A percentile compares a stretch with the other conserved stretches of the same genome.
These are phyloP conservation scores for Penicillium olsonii DNA, from an alignment of 2,329 filamentous ascomycete species.

Conservation along the genomic window DNA sequence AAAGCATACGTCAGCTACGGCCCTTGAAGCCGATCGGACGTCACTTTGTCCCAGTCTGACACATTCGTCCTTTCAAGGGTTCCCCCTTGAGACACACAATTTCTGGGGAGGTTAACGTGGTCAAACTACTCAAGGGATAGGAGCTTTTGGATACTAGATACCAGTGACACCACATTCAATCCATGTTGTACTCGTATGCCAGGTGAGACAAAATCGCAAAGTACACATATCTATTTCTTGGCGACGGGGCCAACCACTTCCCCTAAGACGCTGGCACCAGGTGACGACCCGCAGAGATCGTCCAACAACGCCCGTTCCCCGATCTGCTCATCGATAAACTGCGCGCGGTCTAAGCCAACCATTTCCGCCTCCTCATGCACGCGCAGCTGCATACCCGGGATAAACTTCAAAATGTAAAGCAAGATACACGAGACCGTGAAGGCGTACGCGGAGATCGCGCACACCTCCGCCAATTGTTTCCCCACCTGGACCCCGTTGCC, in stretches of 20 bases:
- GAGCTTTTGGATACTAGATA: too few relatives aligned
- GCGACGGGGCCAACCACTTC: not conserved
- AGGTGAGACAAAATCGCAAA: not conserved
- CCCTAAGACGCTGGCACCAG: slow-evolving; percentile 14
- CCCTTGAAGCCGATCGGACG: not conserved
- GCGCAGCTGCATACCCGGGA: slow-evolving; percentile 56
- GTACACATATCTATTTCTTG: not conserved
- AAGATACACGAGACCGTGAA: slow-evolving; percentile 56
- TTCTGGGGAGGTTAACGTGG: too few relatives aligned
- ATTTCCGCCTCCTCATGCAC: slow-evolving; percentile 59
- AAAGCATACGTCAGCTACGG: not conserved
- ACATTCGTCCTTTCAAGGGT: not conserved
- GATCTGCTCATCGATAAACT: slow-evolving; percentile 61
- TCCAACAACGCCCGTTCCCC: slow-evolving; percentile 50
- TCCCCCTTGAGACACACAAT: not conserved
- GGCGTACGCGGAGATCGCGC: slow-evolving; percentile 55
- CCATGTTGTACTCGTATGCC: too few relatives aligned
- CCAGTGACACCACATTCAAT: too few relatives aligned
- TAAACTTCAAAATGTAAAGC: slow-evolving; percentile 55
- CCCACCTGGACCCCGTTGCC: slow-evolving; percentile 58
- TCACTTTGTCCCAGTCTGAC: not conserved
- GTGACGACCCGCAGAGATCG: slow-evolving; percentile 12
- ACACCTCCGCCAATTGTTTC: slow-evolving; percentile 59
- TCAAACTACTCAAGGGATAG: too few relatives aligned
- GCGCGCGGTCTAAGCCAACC: slow-evolving; percentile 56